A percentile compares a stretch with the other conserved stretches of the same genome.
Conservation (phyloP, 345 rosid genomes). For the Pugionium dolabratum region DNA sequence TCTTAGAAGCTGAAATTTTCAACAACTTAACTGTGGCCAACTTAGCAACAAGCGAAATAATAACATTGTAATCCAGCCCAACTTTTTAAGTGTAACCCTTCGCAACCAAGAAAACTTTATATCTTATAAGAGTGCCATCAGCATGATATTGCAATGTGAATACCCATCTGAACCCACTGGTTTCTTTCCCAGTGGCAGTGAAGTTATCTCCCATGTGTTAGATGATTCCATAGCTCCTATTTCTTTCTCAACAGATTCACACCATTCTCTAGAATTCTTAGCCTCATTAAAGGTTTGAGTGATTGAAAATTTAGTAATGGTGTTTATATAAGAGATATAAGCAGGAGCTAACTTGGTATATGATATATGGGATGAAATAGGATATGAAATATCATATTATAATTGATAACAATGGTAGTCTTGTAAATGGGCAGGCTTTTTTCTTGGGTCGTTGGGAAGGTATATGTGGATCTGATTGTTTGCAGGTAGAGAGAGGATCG, state of each 20-base stretch:
- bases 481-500: no score
- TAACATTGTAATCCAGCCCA: background rate
- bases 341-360: background rate
- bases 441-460: background rate
- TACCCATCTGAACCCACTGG: background rate
- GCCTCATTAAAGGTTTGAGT: background rate
- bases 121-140: background rate
- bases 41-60: background rate
- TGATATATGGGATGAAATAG: background rate
- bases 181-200: background rate
- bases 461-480: no score
- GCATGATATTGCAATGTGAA: no score
- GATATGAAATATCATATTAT: background rate
- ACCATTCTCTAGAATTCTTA: background rate
- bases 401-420: background rate
- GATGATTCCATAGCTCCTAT: background rate
- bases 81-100: background rate
- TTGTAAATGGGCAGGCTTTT: background rate
- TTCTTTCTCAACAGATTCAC: background rate
- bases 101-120: background rate
- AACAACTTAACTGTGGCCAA: background rate
- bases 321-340: background rate
- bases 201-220: background rate
- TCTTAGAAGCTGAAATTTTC: background rate
- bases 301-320: background rate